A percentile compares a stretch with the other conserved stretches of the same genome.
phyloP scores from a whole-genome alignment of 2,329 filamentous ascomycete genomes.

The Aspergillus eucalypticola region DNA sequence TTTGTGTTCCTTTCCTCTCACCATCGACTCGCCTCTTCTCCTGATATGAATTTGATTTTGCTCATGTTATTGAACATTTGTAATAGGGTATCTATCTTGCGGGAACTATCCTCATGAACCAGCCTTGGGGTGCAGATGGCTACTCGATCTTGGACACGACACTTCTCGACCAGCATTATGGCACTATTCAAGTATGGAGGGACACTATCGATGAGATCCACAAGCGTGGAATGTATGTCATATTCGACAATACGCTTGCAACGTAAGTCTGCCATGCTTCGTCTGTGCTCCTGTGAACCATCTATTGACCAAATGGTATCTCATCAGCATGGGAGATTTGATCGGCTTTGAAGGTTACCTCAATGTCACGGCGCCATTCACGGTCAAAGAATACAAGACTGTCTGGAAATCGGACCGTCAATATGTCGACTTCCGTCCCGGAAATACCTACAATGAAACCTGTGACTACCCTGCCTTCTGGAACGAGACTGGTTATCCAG shows the following conservation, averaged over 20 bases:
- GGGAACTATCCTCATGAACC: slow-evolving; percentile 64
- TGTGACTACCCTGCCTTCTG: slow-evolving; percentile 64
- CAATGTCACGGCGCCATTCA: slow-evolving; percentile 60
- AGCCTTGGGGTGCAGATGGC: slow-evolving; percentile 63
- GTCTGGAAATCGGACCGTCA: slow-evolving; percentile 56
- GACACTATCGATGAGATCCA: slow-evolving; percentile 62
- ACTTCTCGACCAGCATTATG: slow-evolving; percentile 63
- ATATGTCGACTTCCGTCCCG: slow-evolving; percentile 61
- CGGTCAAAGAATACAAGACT: slow-evolving; percentile 57
- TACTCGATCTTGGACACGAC: slow-evolving; percentile 64
- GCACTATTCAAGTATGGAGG: slow-evolving; percentile 60
- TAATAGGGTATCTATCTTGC: slow-evolving; percentile 60
- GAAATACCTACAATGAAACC: slow-evolving; percentile 55
- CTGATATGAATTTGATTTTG: not conserved
- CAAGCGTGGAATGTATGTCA: slow-evolving; percentile 62
- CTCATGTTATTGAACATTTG: slow-evolving; percentile 10
- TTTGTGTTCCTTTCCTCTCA: slow-evolving; percentile 22
- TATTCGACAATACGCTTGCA: slow-evolving; percentile 66
- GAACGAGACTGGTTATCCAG: slow-evolving; percentile 57
- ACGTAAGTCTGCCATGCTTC: slow-evolving; percentile 47
- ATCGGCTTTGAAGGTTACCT: slow-evolving; percentile 63
- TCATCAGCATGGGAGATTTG: slow-evolving; percentile 55
- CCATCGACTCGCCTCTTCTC: not conserved
- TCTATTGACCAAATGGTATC: not conserved
- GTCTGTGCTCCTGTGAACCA: not conserved